A percentile compares a stretch with the other conserved stretches of the same genome.
Evolutionary conservation across 768 basidiomycete species (phyloP).

Genomic region (Gyrodon lividus): DNA sequence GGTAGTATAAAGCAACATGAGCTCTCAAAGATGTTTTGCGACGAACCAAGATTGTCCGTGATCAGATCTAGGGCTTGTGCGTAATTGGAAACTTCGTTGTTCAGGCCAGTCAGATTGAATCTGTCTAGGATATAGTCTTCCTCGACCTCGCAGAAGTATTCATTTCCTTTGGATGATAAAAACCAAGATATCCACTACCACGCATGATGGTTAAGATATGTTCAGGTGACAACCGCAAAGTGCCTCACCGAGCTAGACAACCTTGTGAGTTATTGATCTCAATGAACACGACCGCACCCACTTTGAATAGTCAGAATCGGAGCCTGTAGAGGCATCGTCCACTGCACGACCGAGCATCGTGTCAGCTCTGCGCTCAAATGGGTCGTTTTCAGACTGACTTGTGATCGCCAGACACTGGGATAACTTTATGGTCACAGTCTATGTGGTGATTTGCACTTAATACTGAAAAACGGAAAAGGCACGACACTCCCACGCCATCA

Average conservation of each 20-base stretch:
- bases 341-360: conserved; percentile 49
- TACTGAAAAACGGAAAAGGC: conserved; percentile 8
- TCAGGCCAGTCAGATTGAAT: conserved; percentile 96
- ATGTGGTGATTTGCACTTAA: too few species aligned
- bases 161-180: conserved; percentile 94
- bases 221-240: conserved; percentile 10
- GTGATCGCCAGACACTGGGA: conserved; percentile 6
- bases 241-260: conserved; percentile 28
- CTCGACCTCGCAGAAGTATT: conserved; percentile 99
- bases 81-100: conserved; percentile 95
- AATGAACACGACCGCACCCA: conserved; percentile 36
- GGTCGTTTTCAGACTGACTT: conserved; percentile 24
- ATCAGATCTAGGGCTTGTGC: conserved; percentile 92
- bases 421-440: too few species aligned
- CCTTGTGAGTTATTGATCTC: conserved; percentile 14
- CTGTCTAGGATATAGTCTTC: conserved; percentile 98
- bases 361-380: conserved; percentile 19
- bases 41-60: conserved; percentile 88
- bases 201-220: conserved; percentile 13
- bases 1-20: not conserved
- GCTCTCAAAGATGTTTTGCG: not conserved
- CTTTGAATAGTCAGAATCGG: conserved; percentile 97
- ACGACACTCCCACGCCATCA: conserved; percentile 13
- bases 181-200: conserved; percentile 97
- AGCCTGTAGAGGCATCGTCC: conserved; percentile 88